Evolutionary conservation across 148 eudicot genomes (phyloP), one percentile per base, ranked within the genome.

Genomic region (Nepenthes gracilis): DNA sequence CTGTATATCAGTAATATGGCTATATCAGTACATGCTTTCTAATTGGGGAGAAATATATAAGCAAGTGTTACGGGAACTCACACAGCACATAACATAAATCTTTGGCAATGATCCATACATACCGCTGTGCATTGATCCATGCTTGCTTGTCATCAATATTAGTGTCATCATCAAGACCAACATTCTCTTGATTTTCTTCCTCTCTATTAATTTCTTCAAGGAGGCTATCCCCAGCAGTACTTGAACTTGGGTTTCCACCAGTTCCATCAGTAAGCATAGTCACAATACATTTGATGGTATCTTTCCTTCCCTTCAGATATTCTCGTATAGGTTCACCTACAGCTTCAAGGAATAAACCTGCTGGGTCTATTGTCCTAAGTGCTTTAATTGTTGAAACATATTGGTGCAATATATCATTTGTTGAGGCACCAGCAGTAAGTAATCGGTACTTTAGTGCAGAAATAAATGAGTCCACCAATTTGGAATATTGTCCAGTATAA

Each of bases 231-330:
- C 96, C 96, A 59, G 81, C 67, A 65, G 75, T 70, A 62, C 89
- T 86, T 47, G 85, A 84, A 74, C 60, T 81, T 33, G 83, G 69
- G 70, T 76, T 84, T 56, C 93, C 96, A 76, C 88, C 87, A 61
- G 82, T 81, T 12, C 99, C 96, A 79, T 93, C 99, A 70, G 99
- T 93, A 67, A 93, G 89, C 99, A 93, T 93, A 60, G 95, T 93
- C 58, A 93, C 99, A 36, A 93, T 84, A 75, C 96, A 93, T 74
- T 93, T 93, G 51, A 93, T 83, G 50, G 99, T 88, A 74, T 93
- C 99, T 71, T 93, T 93, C 73, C 99, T 84, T 47, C 99, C 96
- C 70, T 75, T 93, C 61, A 93, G 62, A 70, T 93, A 93, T 70
- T 93, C 99, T 68, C 96, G 81, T 67, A 88, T 86, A 54, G 95